Percentiles rank a stretch among this genome's conserved stretches.
phyloP scores from a whole-genome alignment of 164 flowering plant species.

The Kingdonia uniflora region DNA sequence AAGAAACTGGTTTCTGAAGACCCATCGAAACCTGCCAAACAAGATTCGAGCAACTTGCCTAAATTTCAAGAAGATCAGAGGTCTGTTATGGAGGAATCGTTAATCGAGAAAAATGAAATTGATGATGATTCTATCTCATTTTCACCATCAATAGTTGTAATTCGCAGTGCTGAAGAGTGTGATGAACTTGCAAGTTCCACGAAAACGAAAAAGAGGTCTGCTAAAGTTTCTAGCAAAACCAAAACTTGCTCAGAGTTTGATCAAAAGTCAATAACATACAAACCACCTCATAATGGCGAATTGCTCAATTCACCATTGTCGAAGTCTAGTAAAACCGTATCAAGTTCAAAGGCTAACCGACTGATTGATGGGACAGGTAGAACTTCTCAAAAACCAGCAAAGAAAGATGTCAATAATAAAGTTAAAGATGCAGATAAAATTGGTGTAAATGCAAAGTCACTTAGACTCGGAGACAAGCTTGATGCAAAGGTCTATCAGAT shows the following conservation, averaged over 20 bases:
- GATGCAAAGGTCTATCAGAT: conserved; percentile 61
- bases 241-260: conserved; percentile 11
- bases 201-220: conserved; percentile 11
- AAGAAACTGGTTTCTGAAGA: conserved; percentile 11
- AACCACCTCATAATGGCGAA: neutral
- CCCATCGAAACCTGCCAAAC: conserved; percentile 16
- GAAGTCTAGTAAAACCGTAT: conserved; percentile 2
- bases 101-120: conserved; percentile 15
- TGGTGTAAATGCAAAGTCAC: conserved; percentile 27
- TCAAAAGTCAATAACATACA: conserved; percentile 7
- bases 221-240: conserved; percentile 9
- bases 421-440: conserved; percentile 12
- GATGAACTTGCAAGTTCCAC: conserved; percentile 51
- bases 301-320: conserved; percentile 8
- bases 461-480: conserved; percentile 57
- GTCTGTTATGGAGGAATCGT: conserved; percentile 12
- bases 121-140: conserved; percentile 12
- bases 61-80: conserved; percentile 21
- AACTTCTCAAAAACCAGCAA: neutral
- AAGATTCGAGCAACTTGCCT: conserved; percentile 15
- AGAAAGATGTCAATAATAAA: conserved; percentile 3
- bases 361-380: no score
- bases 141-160: conserved; percentile 39
- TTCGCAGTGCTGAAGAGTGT: conserved; percentile 88
- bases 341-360: conserved; percentile 13